Evolutionary conservation across 768 basidiomycete genomes (phyloP), one percentile per base, ranked within the genome.

Genomic region (Rhizopogon roseolus): DNA sequence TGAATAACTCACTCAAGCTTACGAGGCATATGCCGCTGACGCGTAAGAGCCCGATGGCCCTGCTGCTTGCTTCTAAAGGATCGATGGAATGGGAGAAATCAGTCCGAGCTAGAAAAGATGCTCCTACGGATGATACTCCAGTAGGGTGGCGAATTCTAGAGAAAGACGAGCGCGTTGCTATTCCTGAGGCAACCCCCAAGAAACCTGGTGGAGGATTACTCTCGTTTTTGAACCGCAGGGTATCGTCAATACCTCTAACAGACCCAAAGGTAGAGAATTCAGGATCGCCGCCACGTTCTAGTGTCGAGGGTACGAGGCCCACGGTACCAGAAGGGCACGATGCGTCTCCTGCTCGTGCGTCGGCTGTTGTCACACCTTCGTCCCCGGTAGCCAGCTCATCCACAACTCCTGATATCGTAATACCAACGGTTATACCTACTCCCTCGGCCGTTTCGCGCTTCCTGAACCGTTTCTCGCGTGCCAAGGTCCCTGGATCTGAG

Each of bases 361-460:
- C 54, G 5, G 19, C 49, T 10, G 32, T 41, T 25, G 52, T 48
- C 9, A 36, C 25, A 6, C 45, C 50, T 43, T 49, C 50, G 32
- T 58, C 52, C 25, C 52, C 41, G 13, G 8, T 29, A 16, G 10
- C 53, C 29, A 41, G 50, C n/a, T 45, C 57, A 44, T 37, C 57
- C 7, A 9, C 55, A 19, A 50, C 56, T 28, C 25, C 52, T 44
- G 57, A 54, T 4, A 11, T 50, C 13, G 14, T 55, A 17, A 39
- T 45, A 36, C 36, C 41, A 17, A 39, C 52, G 41, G 40, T 56
- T 6, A 11, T 49, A 41, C 62, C 74, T 5, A 65, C 77, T 13
- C 74, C 81, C 28, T 90, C 93, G 0, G 89, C 82, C 7, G 88
- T 94, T 32, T 90, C 91, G 10, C 82, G 93, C 5, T 94, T 95